Evolutionary conservation across 2,329 filamentous ascomycete species (phyloP).

Genomic region (Colletotrichum sp.): DNA sequence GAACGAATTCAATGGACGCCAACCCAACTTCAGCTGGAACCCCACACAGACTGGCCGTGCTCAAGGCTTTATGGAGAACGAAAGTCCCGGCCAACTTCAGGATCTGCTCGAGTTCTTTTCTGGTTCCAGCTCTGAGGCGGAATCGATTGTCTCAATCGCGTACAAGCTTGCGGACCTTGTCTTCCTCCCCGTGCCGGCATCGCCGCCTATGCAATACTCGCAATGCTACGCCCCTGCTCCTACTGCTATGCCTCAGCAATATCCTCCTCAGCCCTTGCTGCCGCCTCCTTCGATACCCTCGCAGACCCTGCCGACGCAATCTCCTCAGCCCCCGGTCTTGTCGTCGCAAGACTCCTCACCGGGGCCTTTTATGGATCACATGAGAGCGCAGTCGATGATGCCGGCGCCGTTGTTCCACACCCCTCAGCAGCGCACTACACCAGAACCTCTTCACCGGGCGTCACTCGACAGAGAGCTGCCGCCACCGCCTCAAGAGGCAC

Average conservation of each 20-base stretch:
- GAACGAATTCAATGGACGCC: conserved; percentile 56
- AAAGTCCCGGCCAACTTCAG: conserved; percentile 66
- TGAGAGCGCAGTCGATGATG: conserved; percentile 23
- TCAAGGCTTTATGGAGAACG: conserved; percentile 65
- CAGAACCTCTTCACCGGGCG: conserved; percentile 16
- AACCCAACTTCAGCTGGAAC: conserved; percentile 69
- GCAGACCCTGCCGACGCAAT: conserved; percentile 21
- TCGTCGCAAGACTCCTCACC: conserved; percentile 17
- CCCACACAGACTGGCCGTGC: conserved; percentile 60
- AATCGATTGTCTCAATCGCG: conserved; percentile 62
- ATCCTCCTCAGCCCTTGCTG: conserved; percentile 20
- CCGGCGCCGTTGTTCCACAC: conserved; percentile 18
- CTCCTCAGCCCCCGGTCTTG: conserved; percentile 18
- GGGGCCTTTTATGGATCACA: conserved; percentile 15
- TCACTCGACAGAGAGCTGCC: conserved; percentile 23
- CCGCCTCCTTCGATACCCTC: conserved; percentile 23
- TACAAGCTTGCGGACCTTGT: conserved; percentile 61
- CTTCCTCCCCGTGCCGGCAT: conserved; percentile 27
- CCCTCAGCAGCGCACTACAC: conserved; percentile 3
- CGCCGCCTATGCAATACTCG: conserved; percentile 23
- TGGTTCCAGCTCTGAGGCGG: conserved; percentile 59
- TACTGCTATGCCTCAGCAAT: conserved; percentile 16
- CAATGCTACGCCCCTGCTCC: conserved; percentile 21
- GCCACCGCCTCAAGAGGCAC: conserved; percentile 20
- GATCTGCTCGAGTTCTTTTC: conserved; percentile 71